Conservation (phyloP, 345 rosid species). For the Dimocarpus longan region DNA sequence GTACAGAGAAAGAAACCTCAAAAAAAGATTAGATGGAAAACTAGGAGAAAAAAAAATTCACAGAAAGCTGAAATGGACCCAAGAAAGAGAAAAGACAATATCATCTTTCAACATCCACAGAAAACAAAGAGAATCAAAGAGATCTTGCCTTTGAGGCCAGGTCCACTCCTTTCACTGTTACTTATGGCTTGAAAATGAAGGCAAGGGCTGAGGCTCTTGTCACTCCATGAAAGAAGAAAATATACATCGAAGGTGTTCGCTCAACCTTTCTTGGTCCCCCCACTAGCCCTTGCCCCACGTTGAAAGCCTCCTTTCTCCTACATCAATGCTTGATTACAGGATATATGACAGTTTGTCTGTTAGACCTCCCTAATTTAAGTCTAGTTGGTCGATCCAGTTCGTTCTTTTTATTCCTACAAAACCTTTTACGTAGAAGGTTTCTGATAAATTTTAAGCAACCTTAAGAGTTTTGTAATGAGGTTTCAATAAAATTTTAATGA, state of each 20-base stretch:
- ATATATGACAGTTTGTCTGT: neutral
- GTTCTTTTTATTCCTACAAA: too few species aligned
- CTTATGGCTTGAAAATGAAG: conserved; percentile 47
- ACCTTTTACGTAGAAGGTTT: neutral
- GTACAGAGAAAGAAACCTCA: conserved; percentile 18
- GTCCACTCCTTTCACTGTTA: conserved; percentile 39
- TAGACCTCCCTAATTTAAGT: too few species aligned
- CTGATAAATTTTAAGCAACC: too few species aligned
- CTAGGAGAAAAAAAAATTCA: neutral
- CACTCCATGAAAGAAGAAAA: conserved; percentile 29
- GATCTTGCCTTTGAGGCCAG: conserved; percentile 57
- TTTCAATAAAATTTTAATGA: too few species aligned
- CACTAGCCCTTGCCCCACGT: conserved; percentile 17
- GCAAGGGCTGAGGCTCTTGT: conserved; percentile 27
- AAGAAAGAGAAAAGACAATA: conserved; percentile 51
- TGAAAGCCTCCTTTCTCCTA: conserved; percentile 24
- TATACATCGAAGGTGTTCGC: conserved; percentile 17
- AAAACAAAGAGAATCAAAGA: conserved; percentile 62
- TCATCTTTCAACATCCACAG: conserved; percentile 49
- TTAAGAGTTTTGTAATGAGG: too few species aligned
- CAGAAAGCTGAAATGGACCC: conserved; percentile 40
- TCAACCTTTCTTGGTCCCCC: conserved; percentile 40
- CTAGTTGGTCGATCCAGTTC: too few species aligned
- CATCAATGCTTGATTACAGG: neutral
- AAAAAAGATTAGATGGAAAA: conserved; percentile 14